Conservation (phyloP, 257 asterid species). For the Capsicum baccatum region DNA sequence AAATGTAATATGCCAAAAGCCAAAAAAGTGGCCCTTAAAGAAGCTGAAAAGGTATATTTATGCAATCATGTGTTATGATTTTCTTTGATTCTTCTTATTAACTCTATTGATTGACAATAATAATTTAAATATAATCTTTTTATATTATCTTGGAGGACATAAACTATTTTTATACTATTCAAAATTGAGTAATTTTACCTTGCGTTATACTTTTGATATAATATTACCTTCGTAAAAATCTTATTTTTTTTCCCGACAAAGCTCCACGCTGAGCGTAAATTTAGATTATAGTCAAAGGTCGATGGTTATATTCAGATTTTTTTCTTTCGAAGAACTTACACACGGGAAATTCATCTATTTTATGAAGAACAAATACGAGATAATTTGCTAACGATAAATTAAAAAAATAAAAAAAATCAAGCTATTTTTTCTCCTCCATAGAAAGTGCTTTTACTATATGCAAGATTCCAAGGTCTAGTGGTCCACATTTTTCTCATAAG, state of each 20-base stretch:
- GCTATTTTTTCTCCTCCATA: background rate
- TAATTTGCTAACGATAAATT: background rate
- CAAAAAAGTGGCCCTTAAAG: background rate
- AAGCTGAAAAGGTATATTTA: background rate
- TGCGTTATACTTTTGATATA: background rate
- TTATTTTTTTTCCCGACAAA: too few relatives aligned
- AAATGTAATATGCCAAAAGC: background rate
- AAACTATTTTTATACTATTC: background rate
- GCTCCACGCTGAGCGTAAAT: background rate
- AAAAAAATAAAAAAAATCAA: background rate
- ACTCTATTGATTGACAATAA: too few relatives aligned
- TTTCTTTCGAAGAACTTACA: background rate
- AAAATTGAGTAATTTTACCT: background rate
- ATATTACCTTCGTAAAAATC: background rate
- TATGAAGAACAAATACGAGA: background rate
- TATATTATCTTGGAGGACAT: too few relatives aligned
- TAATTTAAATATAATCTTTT: too few relatives aligned
- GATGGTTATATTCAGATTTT: background rate
- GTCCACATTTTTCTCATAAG: background rate
- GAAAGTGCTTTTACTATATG: background rate
- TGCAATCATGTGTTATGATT: background rate
- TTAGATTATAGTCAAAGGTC: background rate
- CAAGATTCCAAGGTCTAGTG: slow-evolving; percentile 13
- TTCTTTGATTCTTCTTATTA: too few relatives aligned
- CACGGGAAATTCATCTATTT: background rate